These are phyloP conservation scores for Fusarium tuaranense DNA, from an alignment of 2,329 filamentous ascomycete genomes.

Conservation along the genomic window DNA sequence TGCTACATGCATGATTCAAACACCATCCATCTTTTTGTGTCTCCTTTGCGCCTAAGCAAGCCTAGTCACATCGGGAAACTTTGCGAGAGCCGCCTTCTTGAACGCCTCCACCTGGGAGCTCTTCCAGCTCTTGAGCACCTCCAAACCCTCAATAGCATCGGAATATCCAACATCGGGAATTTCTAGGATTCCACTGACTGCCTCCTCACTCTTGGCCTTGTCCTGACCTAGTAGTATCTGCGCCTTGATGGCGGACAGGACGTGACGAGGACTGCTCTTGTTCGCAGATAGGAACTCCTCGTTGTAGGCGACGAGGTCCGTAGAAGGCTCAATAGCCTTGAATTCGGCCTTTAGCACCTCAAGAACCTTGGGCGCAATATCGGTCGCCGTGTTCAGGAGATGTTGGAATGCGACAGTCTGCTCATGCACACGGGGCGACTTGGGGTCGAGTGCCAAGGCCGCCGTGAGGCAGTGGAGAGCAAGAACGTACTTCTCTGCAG, in stretches of 20 bases:
- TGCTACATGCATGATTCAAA: conserved; percentile 7
- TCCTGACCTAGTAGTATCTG: conserved; percentile 70
- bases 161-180: conserved; percentile 62
- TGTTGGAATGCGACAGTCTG: conserved; percentile 78
- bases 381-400: conserved; percentile 67
- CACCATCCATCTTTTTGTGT: conserved; percentile 8
- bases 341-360: conserved; percentile 79
- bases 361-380: conserved; percentile 71
- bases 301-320: conserved; percentile 73
- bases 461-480: conserved; percentile 88
- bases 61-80: conserved; percentile 63
- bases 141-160: conserved; percentile 63
- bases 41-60: conserved; percentile 50
- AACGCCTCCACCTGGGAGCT: conserved; percentile 62
- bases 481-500: conserved; percentile 83
- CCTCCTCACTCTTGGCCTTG: conserved; percentile 68
- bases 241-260: conserved; percentile 72
- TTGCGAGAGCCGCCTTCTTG: conserved; percentile 60
- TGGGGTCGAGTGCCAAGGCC: conserved; percentile 74
- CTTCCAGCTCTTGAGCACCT: conserved; percentile 61
- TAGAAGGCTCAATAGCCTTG: conserved; percentile 67
- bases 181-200: conserved; percentile 70
- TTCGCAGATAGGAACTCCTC: conserved; percentile 73
- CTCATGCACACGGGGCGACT: conserved; percentile 79
- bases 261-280: conserved; percentile 70